Evolutionary conservation across 1,284 basidiomycete genomes (phyloP).

Genomic region (Tetrapyrgos nigripes): DNA sequence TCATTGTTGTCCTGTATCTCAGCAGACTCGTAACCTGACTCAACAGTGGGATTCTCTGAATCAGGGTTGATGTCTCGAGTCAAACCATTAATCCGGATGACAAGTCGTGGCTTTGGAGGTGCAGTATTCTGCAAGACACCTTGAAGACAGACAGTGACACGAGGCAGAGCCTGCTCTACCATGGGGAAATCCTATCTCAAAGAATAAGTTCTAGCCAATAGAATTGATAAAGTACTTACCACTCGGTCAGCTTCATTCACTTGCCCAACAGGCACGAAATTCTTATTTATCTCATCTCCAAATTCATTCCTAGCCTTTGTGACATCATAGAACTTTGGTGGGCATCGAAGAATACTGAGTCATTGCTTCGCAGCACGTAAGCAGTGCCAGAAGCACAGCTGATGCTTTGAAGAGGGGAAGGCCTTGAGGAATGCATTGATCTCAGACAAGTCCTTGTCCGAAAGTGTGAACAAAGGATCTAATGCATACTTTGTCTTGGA

Average conservation of each 20-base stretch:
- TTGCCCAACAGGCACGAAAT: constrained; percentile 23
- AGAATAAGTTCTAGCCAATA: constrained; percentile 16
- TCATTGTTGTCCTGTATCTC: no score
- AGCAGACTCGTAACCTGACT: no score
- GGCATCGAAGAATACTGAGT: constrained; percentile 10
- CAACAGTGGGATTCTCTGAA: no score
- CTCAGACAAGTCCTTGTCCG: constrained; percentile 18
- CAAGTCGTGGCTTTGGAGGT: no score
- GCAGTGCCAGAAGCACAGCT: constrained; percentile 18
- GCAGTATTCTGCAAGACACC: background rate
- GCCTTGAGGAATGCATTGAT: constrained; percentile 14
- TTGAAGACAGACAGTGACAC: constrained; percentile 5
- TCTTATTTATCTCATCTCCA: no score
- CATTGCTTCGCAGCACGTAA: background rate
- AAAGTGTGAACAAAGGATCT: constrained; percentile 11
- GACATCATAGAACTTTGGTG: constrained; percentile 20
- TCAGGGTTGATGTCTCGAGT: no score
- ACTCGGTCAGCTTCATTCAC: constrained; percentile 21
- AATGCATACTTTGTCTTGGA: no score
- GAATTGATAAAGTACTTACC: constrained; percentile 4
- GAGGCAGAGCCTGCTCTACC: constrained; percentile 12
- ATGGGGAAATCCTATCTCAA: constrained; percentile 8
- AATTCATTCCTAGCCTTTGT: no score
- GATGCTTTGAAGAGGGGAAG: constrained; percentile 14
- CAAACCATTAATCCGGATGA: no score